Percentiles rank a stretch among this genome's conserved stretches.
Evolutionary conservation across 805 yeast species (phyloP).

Genomic region (Saccharomycopsis fibuligera): DNA sequence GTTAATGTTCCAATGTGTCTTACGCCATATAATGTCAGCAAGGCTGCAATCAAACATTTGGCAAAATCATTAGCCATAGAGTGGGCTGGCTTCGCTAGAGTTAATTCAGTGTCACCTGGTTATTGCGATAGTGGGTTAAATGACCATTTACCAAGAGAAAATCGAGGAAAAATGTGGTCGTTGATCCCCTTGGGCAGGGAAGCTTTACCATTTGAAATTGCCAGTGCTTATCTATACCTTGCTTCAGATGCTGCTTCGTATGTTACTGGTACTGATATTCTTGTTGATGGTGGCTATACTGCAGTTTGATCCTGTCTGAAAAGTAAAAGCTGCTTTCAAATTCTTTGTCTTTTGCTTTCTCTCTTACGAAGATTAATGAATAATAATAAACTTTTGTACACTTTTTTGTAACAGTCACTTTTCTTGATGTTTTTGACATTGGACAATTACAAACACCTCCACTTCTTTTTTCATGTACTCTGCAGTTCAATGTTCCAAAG

Average conservation of each 20-base stretch:
- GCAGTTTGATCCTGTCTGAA: constrained; percentile 3
- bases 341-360: too few relatives aligned
- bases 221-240: constrained; percentile 44
- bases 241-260: constrained; percentile 45
- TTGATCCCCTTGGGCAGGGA: constrained; percentile 40
- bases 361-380: too few relatives aligned
- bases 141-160: constrained; percentile 25
- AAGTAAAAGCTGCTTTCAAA: too few relatives aligned
- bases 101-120: constrained; percentile 47
- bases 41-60: constrained; percentile 75
- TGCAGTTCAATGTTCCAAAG: too few relatives aligned
- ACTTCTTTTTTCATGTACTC: too few relatives aligned
- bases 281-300: constrained; percentile 43
- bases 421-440: too few relatives aligned
- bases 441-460: too few relatives aligned
- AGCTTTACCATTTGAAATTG: constrained; percentile 41
- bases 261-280: constrained; percentile 43
- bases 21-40: constrained; percentile 36
- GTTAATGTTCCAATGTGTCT: constrained; percentile 83
- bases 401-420: too few relatives aligned
- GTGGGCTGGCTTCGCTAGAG: constrained; percentile 66
- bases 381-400: too few relatives aligned
- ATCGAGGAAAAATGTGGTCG: constrained; percentile 28
- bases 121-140: constrained; percentile 41
- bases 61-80: constrained; percentile 76